phyloP scores from a whole-genome alignment of 257 asterid genomes.

The Osmanthus fragrans region DNA sequence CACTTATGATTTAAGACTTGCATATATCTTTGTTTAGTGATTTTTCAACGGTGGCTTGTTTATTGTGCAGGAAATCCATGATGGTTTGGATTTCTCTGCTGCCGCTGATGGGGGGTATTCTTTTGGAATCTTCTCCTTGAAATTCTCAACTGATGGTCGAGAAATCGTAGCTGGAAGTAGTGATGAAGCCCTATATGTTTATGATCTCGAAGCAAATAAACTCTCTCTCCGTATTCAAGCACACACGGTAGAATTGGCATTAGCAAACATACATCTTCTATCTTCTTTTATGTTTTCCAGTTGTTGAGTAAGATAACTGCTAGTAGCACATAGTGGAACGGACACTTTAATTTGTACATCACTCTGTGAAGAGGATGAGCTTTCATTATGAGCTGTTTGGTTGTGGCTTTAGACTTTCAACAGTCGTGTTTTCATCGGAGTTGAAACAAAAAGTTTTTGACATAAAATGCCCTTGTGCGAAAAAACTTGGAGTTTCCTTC shows the following conservation, averaged over 20 bases:
- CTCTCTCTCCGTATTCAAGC: conserved; percentile 72
- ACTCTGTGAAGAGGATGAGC: neutral
- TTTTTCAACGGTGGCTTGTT: conserved; percentile 11
- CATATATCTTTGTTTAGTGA: neutral
- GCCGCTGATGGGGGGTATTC: conserved; percentile 49
- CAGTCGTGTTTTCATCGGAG: neutral
- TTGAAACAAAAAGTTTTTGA: neutral
- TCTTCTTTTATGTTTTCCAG: neutral
- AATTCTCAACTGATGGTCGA: conserved; percentile 81
- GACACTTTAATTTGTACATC: neutral
- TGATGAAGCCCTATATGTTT: conserved; percentile 74
- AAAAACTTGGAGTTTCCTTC: neutral
- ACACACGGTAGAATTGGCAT: conserved; percentile 47
- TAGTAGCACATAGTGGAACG: neutral
- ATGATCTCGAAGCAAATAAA: conserved; percentile 78
- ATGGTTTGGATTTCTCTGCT: conserved; percentile 65
- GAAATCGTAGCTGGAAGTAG: conserved; percentile 91
- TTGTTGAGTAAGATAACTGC: neutral
- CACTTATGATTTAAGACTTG: neutral
- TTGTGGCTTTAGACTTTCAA: neutral
- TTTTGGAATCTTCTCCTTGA: conserved; percentile 82
- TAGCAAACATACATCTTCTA: neutral
- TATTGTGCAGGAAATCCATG: conserved; percentile 72
- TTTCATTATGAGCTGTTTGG: neutral
- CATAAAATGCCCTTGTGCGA: neutral